Evolutionary conservation across 2,329 filamentous ascomycete species (phyloP), one percentile per base, ranked within the genome.

Genomic region (Aspergillus ochraceoroseus): DNA sequence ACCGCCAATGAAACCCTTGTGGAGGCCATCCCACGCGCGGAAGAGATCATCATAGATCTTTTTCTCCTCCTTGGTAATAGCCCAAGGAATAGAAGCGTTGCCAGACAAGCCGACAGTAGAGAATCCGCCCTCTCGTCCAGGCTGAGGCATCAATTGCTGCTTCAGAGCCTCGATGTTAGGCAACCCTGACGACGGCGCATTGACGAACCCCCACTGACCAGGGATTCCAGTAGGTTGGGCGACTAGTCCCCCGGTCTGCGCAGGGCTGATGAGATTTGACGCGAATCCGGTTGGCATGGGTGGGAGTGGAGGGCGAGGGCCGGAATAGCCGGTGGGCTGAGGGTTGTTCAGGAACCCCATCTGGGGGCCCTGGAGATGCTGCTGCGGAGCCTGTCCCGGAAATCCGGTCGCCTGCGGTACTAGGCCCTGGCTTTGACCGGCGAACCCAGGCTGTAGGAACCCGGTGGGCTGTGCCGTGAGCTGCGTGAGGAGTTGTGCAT

Each of bases 21-120:
- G 79, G 49, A 98, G 79, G 2, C 92, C 92, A 67, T 98, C 92
- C 92, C 92, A 98, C 4, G 89, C 89, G 50, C 82, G 85, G 73
- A 98, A 98, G 22, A 96, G 79, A 45, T 87, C 79, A 65, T 98
- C 92, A 54, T 98, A 98, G 48, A 94, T 84, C 46, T 85, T 90
- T 74, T 98, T 98, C 66, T 98, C 92, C 49, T 95, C 89, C 64
- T 98, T 98, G 3, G 92, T 98, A 45, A 98, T 92, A 11, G 92
- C 89, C 92, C 92, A 98, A 0, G 92, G 92, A 57, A 98, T 90
- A 5, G 87, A 90, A 1, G 92, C 92, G 67, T 94, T 96, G 37
- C 92, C 92, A 48, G 87, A 82, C 7, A 98, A 75, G 4, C 90
- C 90, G 43, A 83, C 80, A 1, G 89, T 90, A 5, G 87, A 94